Evolutionary conservation across 805 yeast genomes (phyloP).

Genomic region (Yarrowia hollandica): DNA sequence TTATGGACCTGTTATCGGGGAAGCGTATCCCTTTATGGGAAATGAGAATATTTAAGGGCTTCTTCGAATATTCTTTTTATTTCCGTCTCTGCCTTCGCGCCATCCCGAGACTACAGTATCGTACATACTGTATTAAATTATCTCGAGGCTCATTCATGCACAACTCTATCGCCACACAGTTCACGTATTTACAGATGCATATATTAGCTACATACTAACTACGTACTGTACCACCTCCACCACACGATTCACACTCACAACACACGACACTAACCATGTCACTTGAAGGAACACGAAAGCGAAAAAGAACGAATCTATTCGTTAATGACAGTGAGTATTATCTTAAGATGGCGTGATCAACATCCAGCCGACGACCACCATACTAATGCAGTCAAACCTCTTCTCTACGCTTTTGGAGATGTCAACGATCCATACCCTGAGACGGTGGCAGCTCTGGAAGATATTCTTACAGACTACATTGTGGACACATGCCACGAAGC

Average conservation of each 20-base stretch:
- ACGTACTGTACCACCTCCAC: not conserved
- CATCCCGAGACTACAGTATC: too few relatives aligned
- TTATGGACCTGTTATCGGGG: too few relatives aligned
- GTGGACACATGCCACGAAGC: slow-evolving; percentile 63
- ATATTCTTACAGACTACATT: slow-evolving; percentile 62
- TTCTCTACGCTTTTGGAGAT: slow-evolving; percentile 74
- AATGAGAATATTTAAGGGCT: too few relatives aligned
- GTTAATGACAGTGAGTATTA: slow-evolving; percentile 44
- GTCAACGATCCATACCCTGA: slow-evolving; percentile 65
- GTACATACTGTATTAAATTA: too few relatives aligned
- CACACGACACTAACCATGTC: slow-evolving; percentile 21
- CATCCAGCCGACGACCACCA: too few relatives aligned
- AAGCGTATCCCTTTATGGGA: too few relatives aligned
- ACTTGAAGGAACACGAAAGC: slow-evolving; percentile 30
- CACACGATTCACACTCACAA: not conserved
- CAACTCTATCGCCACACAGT: slow-evolving; percentile 20
- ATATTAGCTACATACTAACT: too few relatives aligned
- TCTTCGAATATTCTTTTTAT: too few relatives aligned
- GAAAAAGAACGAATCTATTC: slow-evolving; percentile 49
- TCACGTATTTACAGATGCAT: not conserved
- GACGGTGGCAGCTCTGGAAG: slow-evolving; percentile 66
- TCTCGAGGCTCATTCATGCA: not conserved
- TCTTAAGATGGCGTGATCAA: not conserved
- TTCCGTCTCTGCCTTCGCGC: too few relatives aligned
- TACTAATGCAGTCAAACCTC: slow-evolving; percentile 46